A percentile compares a stretch with the other conserved stretches of the same genome.
Conservation (phyloP, 148 eudicot genomes). For the Chenopodium album region DNA sequence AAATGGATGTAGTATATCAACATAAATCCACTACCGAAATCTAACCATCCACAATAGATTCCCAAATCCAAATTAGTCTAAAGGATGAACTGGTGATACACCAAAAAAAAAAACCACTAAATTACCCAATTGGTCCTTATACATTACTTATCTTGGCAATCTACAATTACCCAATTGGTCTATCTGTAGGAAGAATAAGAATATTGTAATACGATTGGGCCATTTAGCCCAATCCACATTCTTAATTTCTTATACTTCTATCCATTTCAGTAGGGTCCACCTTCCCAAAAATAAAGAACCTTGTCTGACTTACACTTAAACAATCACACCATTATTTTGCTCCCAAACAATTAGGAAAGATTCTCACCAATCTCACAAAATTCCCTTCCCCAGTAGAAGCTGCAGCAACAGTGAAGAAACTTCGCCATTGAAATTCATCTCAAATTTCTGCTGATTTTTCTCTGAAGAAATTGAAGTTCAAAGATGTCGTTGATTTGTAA, state of each 20-base stretch:
- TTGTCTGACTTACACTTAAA: not conserved
- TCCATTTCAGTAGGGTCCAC: not conserved
- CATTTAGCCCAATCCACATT: not conserved
- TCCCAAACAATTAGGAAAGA: not conserved
- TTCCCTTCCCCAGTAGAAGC: not conserved
- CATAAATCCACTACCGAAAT: too few relatives aligned
- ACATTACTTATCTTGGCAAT: too few relatives aligned
- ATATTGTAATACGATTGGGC: not conserved
- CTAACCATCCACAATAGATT: too few relatives aligned
- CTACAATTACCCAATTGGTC: too few relatives aligned
- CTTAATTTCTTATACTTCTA: not conserved
- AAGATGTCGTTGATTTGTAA: slow-evolving; percentile 28
- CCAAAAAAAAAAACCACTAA: too few relatives aligned
- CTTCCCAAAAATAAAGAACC: not conserved
- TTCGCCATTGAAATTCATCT: not conserved
- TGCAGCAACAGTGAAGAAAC: not conserved
- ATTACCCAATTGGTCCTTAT: too few relatives aligned
- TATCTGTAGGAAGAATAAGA: too few relatives aligned
- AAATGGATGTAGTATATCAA: too few relatives aligned
- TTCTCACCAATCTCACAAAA: not conserved
- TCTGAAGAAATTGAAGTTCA: not conserved
- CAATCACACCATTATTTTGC: not conserved
- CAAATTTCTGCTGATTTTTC: not conserved
- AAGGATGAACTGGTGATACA: too few relatives aligned
- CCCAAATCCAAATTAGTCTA: too few relatives aligned